Base-by-base conservation (phyloP, 2,329 filamentous ascomycete species). In the Ophiobolus disseminans region DNA sequence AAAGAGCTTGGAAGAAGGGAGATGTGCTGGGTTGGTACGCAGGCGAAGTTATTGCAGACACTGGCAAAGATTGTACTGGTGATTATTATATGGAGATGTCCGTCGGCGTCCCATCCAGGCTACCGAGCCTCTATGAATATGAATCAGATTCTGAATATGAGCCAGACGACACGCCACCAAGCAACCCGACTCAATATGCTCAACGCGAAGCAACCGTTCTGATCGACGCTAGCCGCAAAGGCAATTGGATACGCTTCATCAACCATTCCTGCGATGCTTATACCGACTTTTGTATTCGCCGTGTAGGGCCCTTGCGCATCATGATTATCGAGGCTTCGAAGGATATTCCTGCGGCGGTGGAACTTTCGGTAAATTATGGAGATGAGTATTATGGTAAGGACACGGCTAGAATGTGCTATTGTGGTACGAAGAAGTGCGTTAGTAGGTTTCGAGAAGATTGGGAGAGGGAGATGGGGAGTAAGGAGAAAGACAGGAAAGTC, bases 201-300 rank as follows among this genome's bases (percentile, higher is more conserved):
- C 9, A 13, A 11, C 11, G 2, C 14, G 31, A 47, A 2, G 16
- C 25, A 3, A 40, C 21, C 1, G 38, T 55, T 1, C 46, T 42
- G 11, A 51, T 61, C 22, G 58, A 61, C 25, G 48, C 19, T 9
- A 26, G 35, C 11, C 20, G 11, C 1, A 43, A 36, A 20, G 56
- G 53, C 2, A 59, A 60, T 34, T 62, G 56, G 56, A 59, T 54
- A 25, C 31, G 58, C 7, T 62, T 62, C 23, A 57, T 60, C 16
- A 62, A 59, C 20, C 56, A 60, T 25, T 45, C 34, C 1, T 62
- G 58, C 28, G 31, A 43, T 1, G 30, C 55, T 17, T 40, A 56
- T 37, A 40, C 45, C 16, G 22, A 35, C 0, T 62, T 57, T 26
- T 16, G 46, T 5, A 11, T 55, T 3, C 36, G 48, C 16, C 22